Conservation (phyloP, 169 alveolate genomes). For the Eimeria necatrix region DNA sequence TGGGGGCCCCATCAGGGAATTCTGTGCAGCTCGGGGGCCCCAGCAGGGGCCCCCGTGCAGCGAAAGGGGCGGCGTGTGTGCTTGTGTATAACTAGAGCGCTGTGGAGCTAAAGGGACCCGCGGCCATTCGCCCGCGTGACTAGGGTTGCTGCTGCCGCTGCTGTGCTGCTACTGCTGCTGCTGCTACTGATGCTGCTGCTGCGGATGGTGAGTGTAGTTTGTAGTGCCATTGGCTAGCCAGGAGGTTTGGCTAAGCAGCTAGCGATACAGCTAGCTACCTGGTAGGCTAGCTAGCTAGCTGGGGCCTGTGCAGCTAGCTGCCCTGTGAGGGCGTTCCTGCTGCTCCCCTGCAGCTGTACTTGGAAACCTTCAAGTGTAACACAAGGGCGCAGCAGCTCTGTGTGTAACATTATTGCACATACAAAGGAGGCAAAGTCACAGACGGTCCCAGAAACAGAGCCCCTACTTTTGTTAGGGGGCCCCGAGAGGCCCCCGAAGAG, state of each 20-base stretch:
- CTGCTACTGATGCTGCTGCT: neutral
- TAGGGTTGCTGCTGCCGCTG: conserved; percentile 4
- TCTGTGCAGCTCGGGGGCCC: too few species aligned
- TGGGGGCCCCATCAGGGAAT: too few species aligned
- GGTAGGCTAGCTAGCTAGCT: neutral
- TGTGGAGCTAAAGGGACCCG: neutral
- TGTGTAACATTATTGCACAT: neutral
- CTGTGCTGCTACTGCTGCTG: conserved; percentile 1
- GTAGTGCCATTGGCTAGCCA: neutral
- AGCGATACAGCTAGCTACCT: neutral
- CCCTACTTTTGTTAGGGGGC: too few species aligned
- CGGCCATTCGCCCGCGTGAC: neutral
- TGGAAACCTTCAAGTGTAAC: too few species aligned
- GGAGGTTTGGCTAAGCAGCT: neutral
- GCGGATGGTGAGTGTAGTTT: neutral
- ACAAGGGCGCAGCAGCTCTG: neutral
- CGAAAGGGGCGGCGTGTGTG: neutral
- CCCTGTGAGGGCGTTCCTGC: too few species aligned
- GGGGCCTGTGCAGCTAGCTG: too few species aligned
- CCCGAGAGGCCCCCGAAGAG: too few species aligned
- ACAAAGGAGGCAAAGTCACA: too few species aligned
- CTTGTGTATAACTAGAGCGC: neutral
- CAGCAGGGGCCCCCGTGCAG: too few species aligned
- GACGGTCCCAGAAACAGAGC: too few species aligned
- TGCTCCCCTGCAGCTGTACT: neutral